Evolutionary conservation across 176 grass and related monocot species (phyloP).

Genomic region (Tillandsia fasciculata): DNA sequence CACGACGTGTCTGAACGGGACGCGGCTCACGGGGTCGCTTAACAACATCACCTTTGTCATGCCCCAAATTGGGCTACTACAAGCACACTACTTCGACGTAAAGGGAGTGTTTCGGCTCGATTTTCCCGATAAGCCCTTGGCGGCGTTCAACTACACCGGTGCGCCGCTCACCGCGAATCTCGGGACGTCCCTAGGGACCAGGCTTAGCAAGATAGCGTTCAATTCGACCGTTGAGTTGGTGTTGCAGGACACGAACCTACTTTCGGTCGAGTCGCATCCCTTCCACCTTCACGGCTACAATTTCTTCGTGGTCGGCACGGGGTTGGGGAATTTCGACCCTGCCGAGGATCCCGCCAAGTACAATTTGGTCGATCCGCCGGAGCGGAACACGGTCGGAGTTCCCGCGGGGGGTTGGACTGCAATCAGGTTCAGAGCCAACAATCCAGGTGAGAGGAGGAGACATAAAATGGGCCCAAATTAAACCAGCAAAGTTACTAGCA

Average conservation of each 20-base stretch:
- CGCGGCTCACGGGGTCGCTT: conserved; percentile 40
- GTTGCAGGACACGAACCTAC: conserved; percentile 56
- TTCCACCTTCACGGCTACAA: conserved; percentile 64
- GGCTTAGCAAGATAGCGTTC: conserved; percentile 46
- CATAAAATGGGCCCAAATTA: too few species aligned
- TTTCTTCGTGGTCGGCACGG: conserved; percentile 52
- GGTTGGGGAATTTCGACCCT: conserved; percentile 49
- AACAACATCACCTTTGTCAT: conserved; percentile 68
- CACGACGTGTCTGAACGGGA: conserved; percentile 27
- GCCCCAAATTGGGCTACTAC: conserved; percentile 34
- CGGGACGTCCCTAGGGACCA: conserved; percentile 35
- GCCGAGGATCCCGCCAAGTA: conserved; percentile 29
- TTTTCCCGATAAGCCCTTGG: conserved; percentile 39
- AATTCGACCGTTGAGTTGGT: conserved; percentile 51
- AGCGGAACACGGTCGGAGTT: conserved; percentile 53
- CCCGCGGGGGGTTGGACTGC: conserved; percentile 50
- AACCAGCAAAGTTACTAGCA: too few species aligned
- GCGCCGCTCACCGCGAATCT: conserved; percentile 41
- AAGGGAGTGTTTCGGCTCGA: conserved; percentile 43
- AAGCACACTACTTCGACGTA: conserved; percentile 37
- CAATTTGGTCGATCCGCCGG: conserved; percentile 55
- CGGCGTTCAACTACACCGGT: conserved; percentile 45
- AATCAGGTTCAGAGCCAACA: conserved; percentile 48
- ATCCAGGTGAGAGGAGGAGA: conserved; percentile 19
- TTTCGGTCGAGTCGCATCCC: conserved; percentile 51